Evolutionary conservation across 257 asterid species (phyloP).

Genomic region (Nicotiana noctiflora): DNA sequence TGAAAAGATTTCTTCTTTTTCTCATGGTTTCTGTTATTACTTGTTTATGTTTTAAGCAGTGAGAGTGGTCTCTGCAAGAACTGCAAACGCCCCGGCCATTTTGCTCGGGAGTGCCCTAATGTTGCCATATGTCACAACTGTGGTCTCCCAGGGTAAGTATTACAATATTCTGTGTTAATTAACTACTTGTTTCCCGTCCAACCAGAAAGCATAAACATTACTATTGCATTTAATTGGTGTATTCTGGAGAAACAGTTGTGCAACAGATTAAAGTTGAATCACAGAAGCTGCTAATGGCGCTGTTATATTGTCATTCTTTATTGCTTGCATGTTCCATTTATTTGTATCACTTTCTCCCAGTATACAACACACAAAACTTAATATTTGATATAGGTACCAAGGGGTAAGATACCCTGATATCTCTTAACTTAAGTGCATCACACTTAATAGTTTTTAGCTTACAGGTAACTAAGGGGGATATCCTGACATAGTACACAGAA

Average conservation of each 20-base stretch:
- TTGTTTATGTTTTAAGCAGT: constrained; percentile 25
- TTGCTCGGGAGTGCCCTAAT: constrained; percentile 92
- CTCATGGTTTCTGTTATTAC: neutral
- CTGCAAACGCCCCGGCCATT: constrained; percentile 96
- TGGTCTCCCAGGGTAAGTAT: constrained; percentile 94
- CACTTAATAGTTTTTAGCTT: neutral
- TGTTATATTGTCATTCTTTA: neutral
- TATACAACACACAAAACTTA: neutral
- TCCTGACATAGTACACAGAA: neutral
- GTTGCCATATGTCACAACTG: constrained; percentile 95
- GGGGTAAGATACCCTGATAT: neutral
- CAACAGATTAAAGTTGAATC: neutral
- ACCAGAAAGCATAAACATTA: neutral
- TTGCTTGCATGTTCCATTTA: neutral
- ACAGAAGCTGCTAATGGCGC: neutral
- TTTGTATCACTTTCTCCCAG: neutral
- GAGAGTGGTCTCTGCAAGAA: constrained; percentile 85
- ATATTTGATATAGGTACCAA: neutral
- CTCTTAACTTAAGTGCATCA: neutral
- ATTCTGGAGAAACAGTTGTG: neutral
- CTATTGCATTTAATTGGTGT: neutral
- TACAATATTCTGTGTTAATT: neutral
- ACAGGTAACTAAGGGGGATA: neutral
- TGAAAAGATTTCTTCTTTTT: neutral
- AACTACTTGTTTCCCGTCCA: neutral